Evolutionary conservation across 768 basidiomycete genomes (phyloP).

Genomic region (Lactarius tabidus): DNA sequence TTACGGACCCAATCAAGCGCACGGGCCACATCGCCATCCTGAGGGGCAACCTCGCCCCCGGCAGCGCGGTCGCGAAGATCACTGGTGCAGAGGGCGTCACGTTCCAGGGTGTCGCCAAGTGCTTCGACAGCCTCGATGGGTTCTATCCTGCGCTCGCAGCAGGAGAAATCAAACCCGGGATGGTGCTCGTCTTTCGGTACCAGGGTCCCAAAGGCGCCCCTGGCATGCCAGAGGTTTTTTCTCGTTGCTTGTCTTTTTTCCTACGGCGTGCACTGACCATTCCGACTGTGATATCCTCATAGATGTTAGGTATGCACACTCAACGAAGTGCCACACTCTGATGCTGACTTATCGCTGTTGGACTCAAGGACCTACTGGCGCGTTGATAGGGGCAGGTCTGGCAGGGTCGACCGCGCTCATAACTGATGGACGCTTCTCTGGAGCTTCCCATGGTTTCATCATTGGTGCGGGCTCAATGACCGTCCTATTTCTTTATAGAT

Average conservation of each 20-base stretch:
- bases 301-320: constrained; percentile 43
- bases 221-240: constrained; percentile 76
- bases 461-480: constrained; percentile 38
- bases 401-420: constrained; percentile 74
- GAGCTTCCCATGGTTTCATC: constrained; percentile 68
- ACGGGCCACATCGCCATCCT: constrained; percentile 87
- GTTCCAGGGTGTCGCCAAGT: constrained; percentile 75
- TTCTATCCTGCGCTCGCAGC: constrained; percentile 72
- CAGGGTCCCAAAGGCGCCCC: constrained; percentile 90
- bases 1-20: constrained; percentile 77
- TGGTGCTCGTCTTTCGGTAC: constrained; percentile 78
- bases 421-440: constrained; percentile 88
- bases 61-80: constrained; percentile 84
- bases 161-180: constrained; percentile 73
- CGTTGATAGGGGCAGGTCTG: constrained; percentile 80
- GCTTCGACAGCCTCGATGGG: constrained; percentile 47
- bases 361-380: constrained; percentile 65
- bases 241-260: background rate
- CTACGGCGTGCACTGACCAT: constrained; percentile 4
- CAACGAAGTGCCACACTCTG: background rate
- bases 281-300: background rate
- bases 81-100: constrained; percentile 87
- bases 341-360: background rate
- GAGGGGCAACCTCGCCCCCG: constrained; percentile 85
- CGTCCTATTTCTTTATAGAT: background rate